Evolutionary conservation across 2,329 filamentous ascomycete genomes (phyloP).

Genomic region (Pleurostoma richardsiae): DNA sequence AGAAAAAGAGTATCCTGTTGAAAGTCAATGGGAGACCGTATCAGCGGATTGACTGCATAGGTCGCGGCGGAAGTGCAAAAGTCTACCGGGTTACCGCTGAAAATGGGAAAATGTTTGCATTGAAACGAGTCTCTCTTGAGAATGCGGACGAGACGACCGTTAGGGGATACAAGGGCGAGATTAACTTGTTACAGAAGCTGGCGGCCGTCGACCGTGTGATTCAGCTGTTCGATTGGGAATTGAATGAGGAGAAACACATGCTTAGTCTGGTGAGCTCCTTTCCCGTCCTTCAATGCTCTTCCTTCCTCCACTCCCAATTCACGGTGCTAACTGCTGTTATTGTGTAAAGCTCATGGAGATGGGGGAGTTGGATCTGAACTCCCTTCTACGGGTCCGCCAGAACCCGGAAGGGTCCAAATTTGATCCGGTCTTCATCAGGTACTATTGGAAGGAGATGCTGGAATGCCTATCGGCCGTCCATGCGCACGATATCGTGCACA

Average conservation of each 20-base stretch:
- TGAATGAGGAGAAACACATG: slow-evolving; percentile 86
- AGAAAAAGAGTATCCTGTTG: slow-evolving; percentile 76
- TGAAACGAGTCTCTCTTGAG: slow-evolving; percentile 89
- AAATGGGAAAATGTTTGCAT: slow-evolving; percentile 89
- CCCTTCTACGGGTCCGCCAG: slow-evolving; percentile 69
- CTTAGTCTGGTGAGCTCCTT: slow-evolving; percentile 66
- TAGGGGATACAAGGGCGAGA: slow-evolving; percentile 88
- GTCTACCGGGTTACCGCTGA: slow-evolving; percentile 97
- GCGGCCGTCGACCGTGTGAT: slow-evolving; percentile 86
- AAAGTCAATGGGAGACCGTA: slow-evolving; percentile 89
- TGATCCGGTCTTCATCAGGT: slow-evolving; percentile 88
- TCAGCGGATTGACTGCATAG: slow-evolving; percentile 83
- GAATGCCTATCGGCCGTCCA: slow-evolving; percentile 91
- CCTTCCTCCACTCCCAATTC: too few species aligned
- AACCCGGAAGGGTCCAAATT: slow-evolving; percentile 70
- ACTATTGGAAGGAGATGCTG: slow-evolving; percentile 99
- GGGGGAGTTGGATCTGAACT: slow-evolving; percentile 89
- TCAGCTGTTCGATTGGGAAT: slow-evolving; percentile 83
- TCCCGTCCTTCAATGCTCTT: not conserved
- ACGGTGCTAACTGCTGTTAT: not conserved
- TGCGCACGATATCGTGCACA: slow-evolving; percentile 87
- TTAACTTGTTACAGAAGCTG: slow-evolving; percentile 80
- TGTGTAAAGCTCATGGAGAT: slow-evolving; percentile 86
- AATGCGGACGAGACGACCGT: slow-evolving; percentile 82
- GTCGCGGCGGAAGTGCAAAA: slow-evolving; percentile 86